These are phyloP conservation scores for Detonula confervacea DNA, from an alignment of 352 stramenopile species.

Conservation along the genomic window DNA sequence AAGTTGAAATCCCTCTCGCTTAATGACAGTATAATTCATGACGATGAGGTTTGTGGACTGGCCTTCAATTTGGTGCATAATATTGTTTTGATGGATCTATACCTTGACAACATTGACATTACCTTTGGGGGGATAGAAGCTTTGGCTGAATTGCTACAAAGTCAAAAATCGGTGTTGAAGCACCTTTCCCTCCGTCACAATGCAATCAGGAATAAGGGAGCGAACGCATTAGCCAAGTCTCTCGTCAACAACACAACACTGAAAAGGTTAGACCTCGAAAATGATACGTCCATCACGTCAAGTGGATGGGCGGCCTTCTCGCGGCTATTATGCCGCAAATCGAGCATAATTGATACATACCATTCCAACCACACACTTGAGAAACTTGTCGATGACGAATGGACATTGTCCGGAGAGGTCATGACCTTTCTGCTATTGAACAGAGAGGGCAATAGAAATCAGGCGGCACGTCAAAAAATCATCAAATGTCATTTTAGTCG, in stretches of 20 bases:
- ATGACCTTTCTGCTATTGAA: background rate
- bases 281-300: background rate
- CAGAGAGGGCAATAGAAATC: background rate
- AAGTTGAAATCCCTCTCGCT: background rate
- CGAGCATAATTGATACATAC: background rate
- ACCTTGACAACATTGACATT: background rate
- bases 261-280: background rate
- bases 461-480: conserved; percentile 3
- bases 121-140: background rate
- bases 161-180: background rate
- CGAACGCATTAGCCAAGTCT: background rate
- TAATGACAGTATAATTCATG: background rate
- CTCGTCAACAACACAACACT: background rate
- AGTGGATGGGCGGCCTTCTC: background rate
- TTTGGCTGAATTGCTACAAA: background rate
- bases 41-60: background rate
- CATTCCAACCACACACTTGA: background rate
- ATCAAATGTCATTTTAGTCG: background rate
- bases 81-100: background rate
- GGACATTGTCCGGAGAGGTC: background rate
- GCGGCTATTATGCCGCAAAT: background rate
- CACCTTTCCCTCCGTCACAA: background rate
- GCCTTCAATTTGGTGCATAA: background rate
- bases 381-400: background rate
- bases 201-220: background rate